phyloP scores from a whole-genome alignment of 2,329 filamentous ascomycete species.

The Colletotrichum graminicola region DNA sequence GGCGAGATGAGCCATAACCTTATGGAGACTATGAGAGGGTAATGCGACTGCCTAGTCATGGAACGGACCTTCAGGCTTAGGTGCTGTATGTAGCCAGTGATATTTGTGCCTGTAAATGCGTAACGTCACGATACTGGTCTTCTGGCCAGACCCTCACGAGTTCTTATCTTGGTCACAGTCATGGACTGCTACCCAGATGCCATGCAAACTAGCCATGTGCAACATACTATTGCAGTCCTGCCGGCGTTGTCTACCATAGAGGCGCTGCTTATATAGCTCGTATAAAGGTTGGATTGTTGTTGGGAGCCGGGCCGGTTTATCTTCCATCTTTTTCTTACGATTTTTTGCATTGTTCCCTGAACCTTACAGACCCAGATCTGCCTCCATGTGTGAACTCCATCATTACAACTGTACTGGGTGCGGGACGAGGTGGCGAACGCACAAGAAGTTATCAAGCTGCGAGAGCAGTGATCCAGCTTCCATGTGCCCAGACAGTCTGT shows the following conservation, averaged over 20 bases:
- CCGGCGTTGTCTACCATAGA: not conserved
- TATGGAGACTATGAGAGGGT: not conserved
- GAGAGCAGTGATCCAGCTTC: constrained; percentile 48
- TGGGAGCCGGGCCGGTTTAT: not conserved
- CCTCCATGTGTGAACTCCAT: constrained; percentile 54
- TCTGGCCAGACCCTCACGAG: no score
- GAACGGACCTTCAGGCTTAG: not conserved
- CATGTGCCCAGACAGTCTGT: constrained; percentile 51
- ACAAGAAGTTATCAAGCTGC: constrained; percentile 54
- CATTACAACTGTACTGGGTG: constrained; percentile 50
- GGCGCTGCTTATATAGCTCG: no score
- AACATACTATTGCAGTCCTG: no score
- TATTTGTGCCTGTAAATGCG: not conserved
- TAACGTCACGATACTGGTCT: not conserved
- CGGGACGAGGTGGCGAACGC: constrained; percentile 49
- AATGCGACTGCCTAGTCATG: not conserved
- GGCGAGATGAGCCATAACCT: not conserved
- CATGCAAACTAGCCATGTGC: not conserved
- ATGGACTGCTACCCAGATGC: not conserved
- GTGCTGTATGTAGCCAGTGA: not conserved
- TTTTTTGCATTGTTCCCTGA: not conserved
- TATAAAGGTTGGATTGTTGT: not conserved
- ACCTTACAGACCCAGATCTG: not conserved
- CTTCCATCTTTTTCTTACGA: not conserved
- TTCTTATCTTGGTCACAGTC: not conserved